phyloP scores from a whole-genome alignment of 192 early-diverging fungal genomes.

The Helicostylum pulchrum region DNA sequence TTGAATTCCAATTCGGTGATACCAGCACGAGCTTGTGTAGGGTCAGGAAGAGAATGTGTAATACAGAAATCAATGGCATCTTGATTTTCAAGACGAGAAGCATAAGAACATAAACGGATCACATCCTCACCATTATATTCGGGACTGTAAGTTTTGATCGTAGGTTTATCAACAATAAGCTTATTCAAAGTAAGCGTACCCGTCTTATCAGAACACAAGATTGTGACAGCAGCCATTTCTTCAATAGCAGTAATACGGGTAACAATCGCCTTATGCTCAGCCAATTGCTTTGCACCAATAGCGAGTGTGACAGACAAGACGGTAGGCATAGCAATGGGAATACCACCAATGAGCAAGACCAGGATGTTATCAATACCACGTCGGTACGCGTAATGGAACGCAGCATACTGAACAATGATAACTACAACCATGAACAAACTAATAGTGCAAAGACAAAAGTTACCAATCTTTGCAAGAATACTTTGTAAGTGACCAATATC shows the following conservation, averaged over 20 bases:
- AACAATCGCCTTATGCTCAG: conserved; percentile 78
- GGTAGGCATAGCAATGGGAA: conserved; percentile 80
- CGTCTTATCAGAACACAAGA: conserved; percentile 93
- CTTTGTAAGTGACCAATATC: conserved; percentile 74
- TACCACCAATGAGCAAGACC: conserved; percentile 78
- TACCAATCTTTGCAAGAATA: conserved; percentile 71
- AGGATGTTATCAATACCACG: conserved; percentile 78
- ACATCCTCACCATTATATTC: conserved; percentile 58
- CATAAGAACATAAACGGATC: conserved; percentile 66
- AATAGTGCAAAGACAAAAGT: conserved; percentile 73
- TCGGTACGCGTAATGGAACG: conserved; percentile 65
- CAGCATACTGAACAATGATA: conserved; percentile 67
- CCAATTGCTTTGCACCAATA: conserved; percentile 74
- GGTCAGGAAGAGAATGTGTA: conserved; percentile 61
- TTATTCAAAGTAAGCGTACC: conserved; percentile 90
- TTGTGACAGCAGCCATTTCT: conserved; percentile 71
- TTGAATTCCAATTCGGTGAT: conserved; percentile 67
- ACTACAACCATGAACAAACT: conserved; percentile 64
- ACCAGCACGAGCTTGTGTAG: conserved; percentile 54
- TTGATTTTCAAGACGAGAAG: conserved; percentile 71
- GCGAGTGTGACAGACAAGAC: conserved; percentile 77
- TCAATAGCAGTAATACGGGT: conserved; percentile 79
- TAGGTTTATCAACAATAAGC: conserved; percentile 64
- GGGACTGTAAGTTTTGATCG: conserved; percentile 64
- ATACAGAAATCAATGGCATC: conserved; percentile 81